phyloP scores from a whole-genome alignment of 495 filamentous ascomycete species.

The Cercophora samala region DNA sequence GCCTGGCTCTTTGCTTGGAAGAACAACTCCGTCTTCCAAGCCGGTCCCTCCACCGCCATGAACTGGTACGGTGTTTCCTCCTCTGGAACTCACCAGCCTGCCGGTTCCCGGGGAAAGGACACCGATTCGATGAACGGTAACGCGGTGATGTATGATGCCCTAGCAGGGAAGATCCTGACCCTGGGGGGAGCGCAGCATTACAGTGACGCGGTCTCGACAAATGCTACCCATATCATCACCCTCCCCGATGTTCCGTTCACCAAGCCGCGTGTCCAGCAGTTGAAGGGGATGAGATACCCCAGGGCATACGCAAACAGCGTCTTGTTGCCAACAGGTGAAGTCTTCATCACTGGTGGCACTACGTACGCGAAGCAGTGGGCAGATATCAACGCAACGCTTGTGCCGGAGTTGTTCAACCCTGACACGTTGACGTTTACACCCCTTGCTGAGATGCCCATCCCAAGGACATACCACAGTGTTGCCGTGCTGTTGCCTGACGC shows the following conservation, averaged over 20 bases:
- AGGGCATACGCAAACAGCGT: not conserved
- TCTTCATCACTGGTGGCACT: not conserved
- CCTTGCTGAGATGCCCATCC: conserved; percentile 41
- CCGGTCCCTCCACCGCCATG: conserved; percentile 54
- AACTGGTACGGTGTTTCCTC: conserved; percentile 59
- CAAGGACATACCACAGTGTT: conserved; percentile 55
- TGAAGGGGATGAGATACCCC: not conserved
- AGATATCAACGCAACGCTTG: not conserved
- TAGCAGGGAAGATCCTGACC: not conserved
- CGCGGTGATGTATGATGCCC: not conserved
- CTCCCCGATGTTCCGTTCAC: not conserved
- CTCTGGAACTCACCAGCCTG: conserved; percentile 24
- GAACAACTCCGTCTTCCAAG: conserved; percentile 53
- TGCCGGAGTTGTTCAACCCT: not conserved
- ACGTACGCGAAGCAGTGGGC: not conserved
- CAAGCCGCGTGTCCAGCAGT: not conserved
- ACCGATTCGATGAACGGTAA: not conserved
- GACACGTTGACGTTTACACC: conserved; percentile 32
- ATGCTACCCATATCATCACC: not conserved
- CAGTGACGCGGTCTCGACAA: not conserved
- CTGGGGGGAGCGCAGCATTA: not conserved
- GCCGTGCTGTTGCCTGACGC: conserved; percentile 57
- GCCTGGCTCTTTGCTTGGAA: conserved; percentile 61
- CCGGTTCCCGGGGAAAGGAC: not conserved
- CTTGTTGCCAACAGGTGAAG: not conserved